Evolutionary conservation across 495 filamentous ascomycete genomes (phyloP).

Genomic region (Penicillium bialowiezense): DNA sequence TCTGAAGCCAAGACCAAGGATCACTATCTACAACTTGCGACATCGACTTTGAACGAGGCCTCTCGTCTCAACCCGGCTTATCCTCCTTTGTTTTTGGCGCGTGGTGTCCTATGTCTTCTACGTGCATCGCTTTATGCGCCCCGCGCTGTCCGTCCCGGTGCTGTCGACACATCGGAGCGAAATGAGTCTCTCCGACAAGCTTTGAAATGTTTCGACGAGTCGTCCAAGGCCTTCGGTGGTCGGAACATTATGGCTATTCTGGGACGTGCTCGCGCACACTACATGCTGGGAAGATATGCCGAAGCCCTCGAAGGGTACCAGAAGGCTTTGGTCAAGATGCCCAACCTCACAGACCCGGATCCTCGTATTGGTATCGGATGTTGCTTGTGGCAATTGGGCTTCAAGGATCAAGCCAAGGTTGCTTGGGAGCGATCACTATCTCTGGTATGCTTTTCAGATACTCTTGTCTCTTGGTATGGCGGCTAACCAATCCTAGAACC

Average conservation of each 20-base stretch:
- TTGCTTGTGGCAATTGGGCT: constrained; percentile 91
- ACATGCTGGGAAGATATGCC: constrained; percentile 75
- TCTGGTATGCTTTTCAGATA: constrained; percentile 41
- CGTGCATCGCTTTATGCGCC: constrained; percentile 80
- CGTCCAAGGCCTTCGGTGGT: constrained; percentile 73
- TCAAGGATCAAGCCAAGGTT: constrained; percentile 83
- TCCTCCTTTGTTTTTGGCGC: constrained; percentile 83
- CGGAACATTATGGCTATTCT: constrained; percentile 88
- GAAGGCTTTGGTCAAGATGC: constrained; percentile 76
- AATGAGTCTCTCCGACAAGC: constrained; percentile 76
- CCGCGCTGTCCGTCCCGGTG: constrained; percentile 55
- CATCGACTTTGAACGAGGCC: constrained; percentile 86
- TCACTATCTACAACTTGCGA: constrained; percentile 85
- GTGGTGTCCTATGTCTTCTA: constrained; percentile 83
- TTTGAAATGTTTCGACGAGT: constrained; percentile 89
- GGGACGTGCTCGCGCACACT: constrained; percentile 80
- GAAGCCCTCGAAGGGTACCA: constrained; percentile 85
- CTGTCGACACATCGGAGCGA: constrained; percentile 69
- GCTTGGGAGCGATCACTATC: constrained; percentile 89
- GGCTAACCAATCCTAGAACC: constrained; percentile 60
- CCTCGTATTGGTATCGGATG: constrained; percentile 92
- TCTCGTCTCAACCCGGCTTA: constrained; percentile 90
- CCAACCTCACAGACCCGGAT: constrained; percentile 88
- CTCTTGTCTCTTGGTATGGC: neutral
- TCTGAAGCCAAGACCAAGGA: constrained; percentile 87